These are phyloP conservation scores for Iris macrosiphon DNA, from an alignment of 106 monocot genomes.

Conservation along the genomic window DNA sequence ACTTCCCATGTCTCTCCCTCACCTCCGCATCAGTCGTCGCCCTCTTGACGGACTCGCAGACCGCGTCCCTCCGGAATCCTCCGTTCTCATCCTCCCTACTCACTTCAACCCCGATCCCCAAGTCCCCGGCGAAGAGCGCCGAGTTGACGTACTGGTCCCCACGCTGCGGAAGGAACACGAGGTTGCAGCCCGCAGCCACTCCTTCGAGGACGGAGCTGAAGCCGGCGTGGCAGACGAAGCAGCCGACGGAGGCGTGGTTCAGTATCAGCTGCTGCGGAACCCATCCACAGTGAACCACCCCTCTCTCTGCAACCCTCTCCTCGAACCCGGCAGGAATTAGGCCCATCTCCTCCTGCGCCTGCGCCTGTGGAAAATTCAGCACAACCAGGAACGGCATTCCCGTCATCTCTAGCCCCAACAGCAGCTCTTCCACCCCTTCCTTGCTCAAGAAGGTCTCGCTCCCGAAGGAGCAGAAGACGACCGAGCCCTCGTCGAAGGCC, in stretches of 20 bases:
- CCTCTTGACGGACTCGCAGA: slow-evolving; percentile 21
- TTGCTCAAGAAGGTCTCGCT: slow-evolving; percentile 47
- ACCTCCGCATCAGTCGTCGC: slow-evolving; percentile 8
- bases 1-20: slow-evolving; percentile 7
- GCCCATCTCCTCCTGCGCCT: neutral
- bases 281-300: slow-evolving; percentile 38
- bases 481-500: slow-evolving; percentile 26
- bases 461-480: slow-evolving; percentile 49
- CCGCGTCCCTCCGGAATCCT: slow-evolving; percentile 20
- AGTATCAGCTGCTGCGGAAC: slow-evolving; percentile 52
- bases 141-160: slow-evolving; percentile 53
- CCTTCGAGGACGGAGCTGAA: slow-evolving; percentile 50
- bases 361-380: slow-evolving; percentile 22
- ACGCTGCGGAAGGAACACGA: slow-evolving; percentile 42
- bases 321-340: slow-evolving; percentile 22
- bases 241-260: slow-evolving; percentile 35
- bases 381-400: slow-evolving; percentile 30
- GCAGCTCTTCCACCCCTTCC: slow-evolving; percentile 27
- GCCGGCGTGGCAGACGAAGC: slow-evolving; percentile 48
- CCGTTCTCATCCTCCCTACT: slow-evolving; percentile 25
- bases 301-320: slow-evolving; percentile 26
- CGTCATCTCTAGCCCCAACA: slow-evolving; percentile 38
- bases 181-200: slow-evolving; percentile 19
- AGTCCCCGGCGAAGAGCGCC: slow-evolving; percentile 25
- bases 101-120: slow-evolving; percentile 40